Evolutionary conservation across 2,329 filamentous ascomycete genomes (phyloP), one percentile per base, ranked within the genome.

Genomic region (Neonectria punicea): DNA sequence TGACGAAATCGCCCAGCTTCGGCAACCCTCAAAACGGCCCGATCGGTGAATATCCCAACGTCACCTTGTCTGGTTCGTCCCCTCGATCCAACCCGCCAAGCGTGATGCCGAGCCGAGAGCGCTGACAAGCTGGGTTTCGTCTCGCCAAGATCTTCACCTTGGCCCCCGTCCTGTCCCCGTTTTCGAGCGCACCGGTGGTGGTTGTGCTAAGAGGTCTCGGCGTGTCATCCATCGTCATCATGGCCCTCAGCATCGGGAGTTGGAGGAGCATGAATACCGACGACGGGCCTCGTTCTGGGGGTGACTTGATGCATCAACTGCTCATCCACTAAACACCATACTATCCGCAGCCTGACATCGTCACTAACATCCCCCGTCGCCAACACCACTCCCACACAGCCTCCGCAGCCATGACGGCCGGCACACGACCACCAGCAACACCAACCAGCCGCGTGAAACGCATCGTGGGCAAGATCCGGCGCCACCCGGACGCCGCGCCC

Each of bases 401-500:
- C 66, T 13, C 36, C 36, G 36, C 36, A n/a, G 8, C 70, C 18
- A 60, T 63, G 18, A 51, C 66, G 66, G 11, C 41, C 68, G 55
- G 39, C 67, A 57, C 49, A 59, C 32, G 36, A 53, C 34, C 69
- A 68, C 25, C 58, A 51, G 18, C 47, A 20, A 34, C 65, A 43
- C 39, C 39, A 25, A 30, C 49, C 36, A 67, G 66, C 57, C 69
- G 65, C 55, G 70, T 73, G 54, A 71, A 73, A 46, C 67, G 67
- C 25, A 57, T 73, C 14, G 69, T 73, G 20, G 68, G 70, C 51
- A 73, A 71, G 47, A 67, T 73, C 39, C 67, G 68, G 43, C 70
- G 61, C 25, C 70, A 72, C 25, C 49, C 70, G 22, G 30, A 51
- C 18, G 49, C 6, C 28, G n/a, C 61, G 67, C 14, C 58, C 67